Percentiles rank a stretch among this genome's conserved stretches.
These are phyloP conservation scores for Pseudocercospora vitis DNA, from an alignment of 2,329 filamentous ascomycete genomes.

Conservation along the genomic window DNA sequence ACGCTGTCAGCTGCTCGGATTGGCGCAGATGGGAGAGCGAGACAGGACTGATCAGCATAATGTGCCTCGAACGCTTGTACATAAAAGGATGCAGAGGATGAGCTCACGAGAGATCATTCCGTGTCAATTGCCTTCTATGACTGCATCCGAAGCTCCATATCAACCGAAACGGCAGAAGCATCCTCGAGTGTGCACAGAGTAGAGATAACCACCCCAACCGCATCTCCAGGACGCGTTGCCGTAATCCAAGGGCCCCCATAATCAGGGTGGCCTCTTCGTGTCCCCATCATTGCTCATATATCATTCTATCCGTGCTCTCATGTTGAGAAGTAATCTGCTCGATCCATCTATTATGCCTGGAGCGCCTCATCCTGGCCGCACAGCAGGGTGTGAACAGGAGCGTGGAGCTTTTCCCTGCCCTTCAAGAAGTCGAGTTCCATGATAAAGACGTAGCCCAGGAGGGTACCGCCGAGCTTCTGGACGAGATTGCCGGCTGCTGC, in stretches of 20 bases:
- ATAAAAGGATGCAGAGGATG: too few relatives aligned
- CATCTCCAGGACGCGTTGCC: too few relatives aligned
- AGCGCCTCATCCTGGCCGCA: constrained; percentile 56
- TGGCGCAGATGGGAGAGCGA: too few relatives aligned
- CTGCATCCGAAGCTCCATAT: too few relatives aligned
- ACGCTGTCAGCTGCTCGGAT: too few relatives aligned
- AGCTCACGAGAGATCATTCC: too few relatives aligned
- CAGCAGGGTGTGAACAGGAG: constrained; percentile 80
- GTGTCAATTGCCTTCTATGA: too few relatives aligned
- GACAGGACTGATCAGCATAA: too few relatives aligned
- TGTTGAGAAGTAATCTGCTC: background rate
- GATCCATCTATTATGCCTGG: background rate
- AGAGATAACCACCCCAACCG: too few relatives aligned
- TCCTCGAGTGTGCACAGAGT: too few relatives aligned
- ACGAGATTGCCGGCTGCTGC: constrained; percentile 84
- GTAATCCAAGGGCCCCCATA: background rate
- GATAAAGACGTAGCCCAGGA: constrained; percentile 90
- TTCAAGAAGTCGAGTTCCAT: constrained; percentile 93
- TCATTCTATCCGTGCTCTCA: background rate
- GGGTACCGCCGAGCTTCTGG: constrained; percentile 76
- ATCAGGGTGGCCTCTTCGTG: background rate
- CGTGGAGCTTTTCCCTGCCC: constrained; percentile 83
- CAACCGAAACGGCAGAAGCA: too few relatives aligned
- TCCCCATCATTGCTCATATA: background rate
- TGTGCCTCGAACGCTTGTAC: too few relatives aligned